These are phyloP conservation scores for Hamigera avellanea DNA, from an alignment of 495 filamentous ascomycete species.

Conservation along the genomic window DNA sequence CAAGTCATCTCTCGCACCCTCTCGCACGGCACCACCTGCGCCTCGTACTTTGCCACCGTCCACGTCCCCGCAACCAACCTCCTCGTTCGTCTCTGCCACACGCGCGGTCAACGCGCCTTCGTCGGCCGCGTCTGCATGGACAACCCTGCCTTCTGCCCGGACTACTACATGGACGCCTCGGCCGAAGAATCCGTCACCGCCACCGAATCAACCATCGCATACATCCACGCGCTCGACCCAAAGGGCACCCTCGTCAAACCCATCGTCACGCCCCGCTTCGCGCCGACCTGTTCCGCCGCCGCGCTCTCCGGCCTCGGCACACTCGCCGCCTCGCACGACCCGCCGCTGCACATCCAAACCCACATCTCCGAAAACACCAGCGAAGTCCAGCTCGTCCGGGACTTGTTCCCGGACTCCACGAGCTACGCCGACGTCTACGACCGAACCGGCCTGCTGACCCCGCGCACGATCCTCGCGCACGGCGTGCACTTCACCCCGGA, in stretches of 20 bases:
- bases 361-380: conserved; percentile 78
- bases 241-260: conserved; percentile 48
- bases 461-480: conserved; percentile 76
- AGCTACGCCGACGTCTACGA: conserved; percentile 79
- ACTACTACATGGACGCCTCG: conserved; percentile 62
- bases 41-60: conserved; percentile 85
- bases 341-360: conserved; percentile 65
- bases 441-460: conserved; percentile 49
- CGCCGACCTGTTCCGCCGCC: conserved; percentile 55
- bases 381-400: conserved; percentile 58
- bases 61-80: conserved; percentile 76
- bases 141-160: conserved; percentile 45
- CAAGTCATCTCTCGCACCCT: conserved; percentile 68
- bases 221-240: conserved; percentile 60
- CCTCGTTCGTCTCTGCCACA: conserved; percentile 67
- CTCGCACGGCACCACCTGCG: conserved; percentile 79
- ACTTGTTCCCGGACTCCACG: conserved; percentile 52
- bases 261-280: conserved; percentile 87
- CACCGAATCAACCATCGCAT: conserved; percentile 49
- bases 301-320: conserved; percentile 50
- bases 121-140: conserved; percentile 93
- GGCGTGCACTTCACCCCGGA: conserved; percentile 58
- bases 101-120: conserved; percentile 74
- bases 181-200: conserved; percentile 41
- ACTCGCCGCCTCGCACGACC: conserved; percentile 44